Evolutionary conservation across 192 early-diverging fungal species (phyloP), one percentile per base, ranked within the genome.

Genomic region (Mortierella hygrophila): DNA sequence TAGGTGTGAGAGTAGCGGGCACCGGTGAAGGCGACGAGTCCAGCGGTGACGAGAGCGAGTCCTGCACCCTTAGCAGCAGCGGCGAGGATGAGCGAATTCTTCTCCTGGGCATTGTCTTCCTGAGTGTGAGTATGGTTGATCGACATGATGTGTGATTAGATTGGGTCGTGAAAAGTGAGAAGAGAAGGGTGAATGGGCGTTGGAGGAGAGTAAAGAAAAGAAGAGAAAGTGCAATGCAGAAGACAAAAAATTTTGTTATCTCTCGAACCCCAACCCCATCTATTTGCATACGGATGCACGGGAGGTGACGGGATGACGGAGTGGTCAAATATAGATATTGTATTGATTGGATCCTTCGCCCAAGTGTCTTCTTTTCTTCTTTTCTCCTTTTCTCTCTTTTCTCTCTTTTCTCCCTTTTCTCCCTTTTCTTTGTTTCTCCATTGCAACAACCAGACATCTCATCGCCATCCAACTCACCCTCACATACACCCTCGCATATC

Each of bases 31-130:
- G 78, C 83, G 68, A 77, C 75, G 26, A 85, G 78, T 26, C 78
- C 83, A 6, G 78, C 83, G 41, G 83, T 75, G 26, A 80, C 78
- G 13, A 85, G 57, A 63, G 83, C 83, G 38, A 85, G 78, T 20
- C 83, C 83, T 11, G 83, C 83, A n/a, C 83, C 83, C 75, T 85
- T 85, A 18, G 83, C 83, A 18, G 78, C 83, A 68, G 78, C 83
- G 10, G 69, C 69, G 35, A 76, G 44, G 78, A 85, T 68, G 20
- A 85, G 11, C 20, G 52, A 18, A 32, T 75, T 76, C 78, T 85
- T 80, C 69, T 85, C 83, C 26, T 76, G 70, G 11, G 65, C 42
- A 2, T 41, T 37, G 37, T 26, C 21, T 23, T 60, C 54, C 16
- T 63, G 69, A 23, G 18, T 47, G 13, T 37, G 37, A 23, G 29